These are phyloP conservation scores for Trichoderma guizhouense DNA, from an alignment of 2,329 filamentous ascomycete genomes.

Conservation along the genomic window DNA sequence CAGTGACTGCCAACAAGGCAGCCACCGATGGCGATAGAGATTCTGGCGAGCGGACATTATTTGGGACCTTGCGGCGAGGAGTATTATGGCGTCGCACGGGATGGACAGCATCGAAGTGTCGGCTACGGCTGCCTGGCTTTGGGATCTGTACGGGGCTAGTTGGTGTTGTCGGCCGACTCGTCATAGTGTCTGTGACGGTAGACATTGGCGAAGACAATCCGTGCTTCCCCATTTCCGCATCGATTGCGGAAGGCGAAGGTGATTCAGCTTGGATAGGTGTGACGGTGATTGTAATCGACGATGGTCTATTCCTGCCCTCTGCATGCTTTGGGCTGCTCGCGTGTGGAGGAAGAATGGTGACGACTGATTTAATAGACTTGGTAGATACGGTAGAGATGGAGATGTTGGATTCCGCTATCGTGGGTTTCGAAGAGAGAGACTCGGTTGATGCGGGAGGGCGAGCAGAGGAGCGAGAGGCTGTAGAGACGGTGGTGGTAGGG, in stretches of 20 bases:
- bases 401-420: neutral
- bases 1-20: conserved; percentile 59
- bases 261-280: conserved; percentile 19
- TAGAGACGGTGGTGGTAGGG: neutral
- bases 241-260: conserved; percentile 21
- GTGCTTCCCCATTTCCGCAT: conserved; percentile 36
- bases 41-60: conserved; percentile 49
- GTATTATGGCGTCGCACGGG: conserved; percentile 37
- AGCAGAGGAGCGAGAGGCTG: neutral
- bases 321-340: conserved; percentile 31
- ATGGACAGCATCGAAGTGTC: conserved; percentile 30
- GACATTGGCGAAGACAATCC: conserved; percentile 31
- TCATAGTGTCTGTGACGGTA: conserved; percentile 29
- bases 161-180: conserved; percentile 31
- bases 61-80: conserved; percentile 33
- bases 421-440: neutral
- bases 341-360: conserved; percentile 21
- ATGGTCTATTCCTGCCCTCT: conserved; percentile 25
- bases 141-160: conserved; percentile 57
- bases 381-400: neutral
- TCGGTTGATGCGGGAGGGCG: neutral
- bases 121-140: conserved; percentile 35
- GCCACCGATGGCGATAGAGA: conserved; percentile 57
- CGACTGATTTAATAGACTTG: neutral
- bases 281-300: conserved; percentile 21